Base-by-base conservation (phyloP, 225 moss, liverwort and hornwort species). In the Thuidium tamariscinum region DNA sequence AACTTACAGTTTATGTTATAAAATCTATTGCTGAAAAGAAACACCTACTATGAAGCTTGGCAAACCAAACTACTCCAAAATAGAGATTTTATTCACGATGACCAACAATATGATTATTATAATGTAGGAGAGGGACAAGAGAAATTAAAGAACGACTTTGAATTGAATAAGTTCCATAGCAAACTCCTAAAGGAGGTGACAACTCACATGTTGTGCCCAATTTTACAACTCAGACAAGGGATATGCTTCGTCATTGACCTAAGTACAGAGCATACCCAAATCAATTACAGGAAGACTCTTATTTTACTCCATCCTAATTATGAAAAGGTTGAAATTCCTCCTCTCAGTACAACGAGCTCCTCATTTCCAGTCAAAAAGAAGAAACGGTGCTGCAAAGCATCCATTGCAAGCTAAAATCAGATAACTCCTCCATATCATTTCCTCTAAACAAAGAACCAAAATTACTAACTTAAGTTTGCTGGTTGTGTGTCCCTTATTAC, bases 101-200 rank as follows among this genome's bases (percentile, higher is more conserved):
- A 1, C 1, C 21, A 74, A 34, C 1, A 2, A 20, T 20, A 49
- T n/a, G 5, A 74, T 34, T 22, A n/a, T 74, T 34, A 22, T 8
- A 8, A 22, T 51, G 22, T 1, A 0, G 0, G 3, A n/a, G 22
- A 74, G 0, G 22, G 22, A 12, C 2, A 13, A 74, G 14, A n/a
- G 1, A n/a, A 52, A 3, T n/a, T 22, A 52, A 74, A 0, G 4
- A 51, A 74, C 34, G 13, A 0, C 21, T 74, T 51, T 34, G 5
- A 49, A 49, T 0, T 0, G 11, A 20, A 34, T 5, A 8, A 74
- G 8, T 51, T 74, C 21, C 1, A 13, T 34, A 1, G 20, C 4
- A 20, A 49, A 46, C 29, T 1, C 10, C 6, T 6, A n/a, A n/a
- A n/a, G n/a, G 3, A 44, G 5, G 16, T 17, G 41, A 23, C 68